Percentiles rank a stretch among this genome's conserved stretches.
phyloP scores from a whole-genome alignment of 1,139 yeast species.

The Candida sojae region DNA sequence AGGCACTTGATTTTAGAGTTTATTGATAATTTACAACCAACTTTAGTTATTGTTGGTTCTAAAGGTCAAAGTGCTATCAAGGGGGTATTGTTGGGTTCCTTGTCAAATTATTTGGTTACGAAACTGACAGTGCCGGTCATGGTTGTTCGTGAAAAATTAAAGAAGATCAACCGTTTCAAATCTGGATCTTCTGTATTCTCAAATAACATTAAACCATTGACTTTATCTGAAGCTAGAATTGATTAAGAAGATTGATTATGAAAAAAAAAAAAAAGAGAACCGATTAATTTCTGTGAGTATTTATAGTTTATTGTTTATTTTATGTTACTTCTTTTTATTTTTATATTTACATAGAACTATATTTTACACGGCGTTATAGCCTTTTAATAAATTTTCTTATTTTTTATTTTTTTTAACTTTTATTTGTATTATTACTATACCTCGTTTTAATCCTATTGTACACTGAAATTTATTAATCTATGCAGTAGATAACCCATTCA shows the following conservation, averaged over 20 bases:
- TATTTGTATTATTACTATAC: not conserved
- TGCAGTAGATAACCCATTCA: not conserved
- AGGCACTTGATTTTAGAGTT: constrained; percentile 81
- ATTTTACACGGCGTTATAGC: not conserved
- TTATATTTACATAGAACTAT: not conserved
- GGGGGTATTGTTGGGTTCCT: constrained; percentile 75
- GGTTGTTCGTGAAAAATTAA: constrained; percentile 84
- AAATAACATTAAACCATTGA: constrained; percentile 50
- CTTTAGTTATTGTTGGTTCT: constrained; percentile 80
- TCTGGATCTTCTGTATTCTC: constrained; percentile 48
- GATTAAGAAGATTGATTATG: constrained; percentile 23
- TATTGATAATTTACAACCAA: constrained; percentile 80
- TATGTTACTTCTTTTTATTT: not conserved
- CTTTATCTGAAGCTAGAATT: constrained; percentile 51
- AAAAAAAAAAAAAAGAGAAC: not conserved
- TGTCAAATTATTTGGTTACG: constrained; percentile 75
- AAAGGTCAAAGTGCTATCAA: constrained; percentile 75
- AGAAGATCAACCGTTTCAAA: constrained; percentile 67
- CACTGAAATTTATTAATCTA: not conserved
- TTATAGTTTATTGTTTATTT: not conserved
- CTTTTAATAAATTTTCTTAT: not conserved
- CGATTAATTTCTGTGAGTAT: not conserved
- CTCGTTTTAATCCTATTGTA: constrained; percentile 3
- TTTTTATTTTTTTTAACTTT: not conserved
- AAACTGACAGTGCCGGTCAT: constrained; percentile 84